Evolutionary conservation across 768 basidiomycete genomes (phyloP).

Genomic region (Tremella fuciformis): DNA sequence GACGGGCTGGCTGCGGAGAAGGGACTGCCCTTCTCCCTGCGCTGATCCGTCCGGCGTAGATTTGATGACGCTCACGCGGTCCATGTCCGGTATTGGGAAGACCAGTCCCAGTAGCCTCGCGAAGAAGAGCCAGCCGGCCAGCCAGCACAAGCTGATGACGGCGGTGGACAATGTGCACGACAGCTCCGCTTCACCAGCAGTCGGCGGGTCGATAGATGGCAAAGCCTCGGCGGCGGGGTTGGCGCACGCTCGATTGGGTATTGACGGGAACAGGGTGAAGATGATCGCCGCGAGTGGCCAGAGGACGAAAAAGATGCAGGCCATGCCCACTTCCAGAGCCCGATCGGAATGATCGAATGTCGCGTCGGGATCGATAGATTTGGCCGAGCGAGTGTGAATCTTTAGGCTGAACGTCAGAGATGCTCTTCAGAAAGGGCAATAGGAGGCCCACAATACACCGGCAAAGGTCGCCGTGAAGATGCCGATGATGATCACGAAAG

Average conservation of each 20-base stretch:
- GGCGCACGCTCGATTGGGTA: slow-evolving; percentile 33
- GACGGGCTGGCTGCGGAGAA: slow-evolving; percentile 1
- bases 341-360: slow-evolving; percentile 14
- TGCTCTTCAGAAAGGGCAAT: not conserved
- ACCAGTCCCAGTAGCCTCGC: slow-evolving; percentile 32
- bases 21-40: slow-evolving; percentile 13
- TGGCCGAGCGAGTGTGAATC: slow-evolving; percentile 1
- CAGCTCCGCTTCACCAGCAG: slow-evolving; percentile 11
- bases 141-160: slow-evolving; percentile 32
- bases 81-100: slow-evolving; percentile 34
- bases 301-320: slow-evolving; percentile 26
- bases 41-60: not conserved
- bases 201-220: slow-evolving; percentile 9
- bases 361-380: not conserved
- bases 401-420: not conserved
- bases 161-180: slow-evolving; percentile 26
- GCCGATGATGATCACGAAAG: slow-evolving; percentile 15
- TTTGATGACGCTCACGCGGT: not conserved
- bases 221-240: slow-evolving; percentile 27
- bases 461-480: slow-evolving; percentile 10
- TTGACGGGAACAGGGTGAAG: slow-evolving; percentile 40
- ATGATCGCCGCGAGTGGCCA: slow-evolving; percentile 42
- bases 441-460: not conserved
- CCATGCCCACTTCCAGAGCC: slow-evolving; percentile 31
- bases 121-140: slow-evolving; percentile 32